Percentiles rank a stretch among this genome's conserved stretches.
Conservation (phyloP, 176 grass and related monocot species). For the Triticum timopheevii region DNA sequence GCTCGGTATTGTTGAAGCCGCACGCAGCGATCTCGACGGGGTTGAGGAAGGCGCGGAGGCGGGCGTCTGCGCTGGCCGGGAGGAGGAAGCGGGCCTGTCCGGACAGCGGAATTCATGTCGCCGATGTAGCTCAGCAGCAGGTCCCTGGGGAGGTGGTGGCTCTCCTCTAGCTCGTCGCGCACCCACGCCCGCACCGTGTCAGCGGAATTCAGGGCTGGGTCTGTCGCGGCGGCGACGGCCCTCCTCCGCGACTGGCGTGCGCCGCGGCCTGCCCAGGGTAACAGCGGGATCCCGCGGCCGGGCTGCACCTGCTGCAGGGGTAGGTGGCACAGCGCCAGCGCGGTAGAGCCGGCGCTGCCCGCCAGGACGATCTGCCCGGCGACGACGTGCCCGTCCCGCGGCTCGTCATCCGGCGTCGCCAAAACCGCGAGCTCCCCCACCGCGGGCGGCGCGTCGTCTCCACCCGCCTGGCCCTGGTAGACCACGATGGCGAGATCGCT, state of each 20-base stretch:
- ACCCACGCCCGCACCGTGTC: neutral
- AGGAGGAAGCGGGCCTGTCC: neutral
- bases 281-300: neutral
- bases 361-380: no score
- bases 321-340: no score
- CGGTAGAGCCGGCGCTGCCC: no score
- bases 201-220: neutral
- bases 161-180: neutral
- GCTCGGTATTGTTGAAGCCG: neutral
- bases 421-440: no score
- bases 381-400: no score
- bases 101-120: neutral
- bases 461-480: no score
- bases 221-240: neutral
- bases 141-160: neutral
- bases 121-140: constrained; percentile 7
- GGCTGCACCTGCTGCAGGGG: no score
- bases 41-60: constrained; percentile 4
- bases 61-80: neutral
- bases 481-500: no score
- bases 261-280: neutral
- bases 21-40: neutral
- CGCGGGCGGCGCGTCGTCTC: no score
- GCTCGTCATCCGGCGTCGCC: no score
- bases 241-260: neutral